These are phyloP conservation scores for Simplicillium sp. DNA, from an alignment of 2,329 filamentous ascomycete species.

Conservation along the genomic window DNA sequence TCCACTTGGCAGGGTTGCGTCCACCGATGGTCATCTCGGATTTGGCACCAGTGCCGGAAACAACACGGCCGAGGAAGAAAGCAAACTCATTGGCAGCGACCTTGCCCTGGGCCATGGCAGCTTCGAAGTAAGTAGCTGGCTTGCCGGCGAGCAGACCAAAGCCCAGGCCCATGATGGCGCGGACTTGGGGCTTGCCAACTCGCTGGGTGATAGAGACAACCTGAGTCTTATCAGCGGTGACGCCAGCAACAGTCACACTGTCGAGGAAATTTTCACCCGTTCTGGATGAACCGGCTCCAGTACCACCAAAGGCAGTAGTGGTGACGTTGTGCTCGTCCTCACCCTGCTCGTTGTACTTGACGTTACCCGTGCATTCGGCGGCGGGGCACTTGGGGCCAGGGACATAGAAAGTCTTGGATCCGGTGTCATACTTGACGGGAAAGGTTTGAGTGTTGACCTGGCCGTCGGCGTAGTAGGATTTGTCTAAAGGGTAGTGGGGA, in stretches of 20 bases:
- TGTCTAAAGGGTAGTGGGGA: too few relatives aligned
- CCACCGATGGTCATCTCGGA: slow-evolving; percentile 53
- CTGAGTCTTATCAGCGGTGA: slow-evolving; percentile 42
- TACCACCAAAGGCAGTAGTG: slow-evolving; percentile 68
- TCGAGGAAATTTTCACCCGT: slow-evolving; percentile 39
- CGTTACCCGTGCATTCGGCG: slow-evolving; percentile 5
- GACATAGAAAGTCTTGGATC: not conserved
- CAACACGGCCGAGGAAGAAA: slow-evolving; percentile 45
- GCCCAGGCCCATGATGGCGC: slow-evolving; percentile 59
- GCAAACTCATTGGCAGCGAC: slow-evolving; percentile 59
- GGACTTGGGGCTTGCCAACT: slow-evolving; percentile 39
- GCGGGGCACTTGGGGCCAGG: not conserved
- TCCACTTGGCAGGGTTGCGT: slow-evolving; percentile 58
- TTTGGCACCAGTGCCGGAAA: slow-evolving; percentile 50
- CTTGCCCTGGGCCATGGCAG: slow-evolving; percentile 61
- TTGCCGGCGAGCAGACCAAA: slow-evolving; percentile 63
- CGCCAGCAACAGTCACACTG: slow-evolving; percentile 50
- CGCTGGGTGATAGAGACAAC: slow-evolving; percentile 14
- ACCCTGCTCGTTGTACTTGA: slow-evolving; percentile 52
- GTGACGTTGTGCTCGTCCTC: slow-evolving; percentile 68
- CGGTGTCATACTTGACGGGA: not conserved
- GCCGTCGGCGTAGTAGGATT: not conserved
- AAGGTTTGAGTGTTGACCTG: not conserved
- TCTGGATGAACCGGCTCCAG: slow-evolving; percentile 73
- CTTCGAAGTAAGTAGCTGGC: slow-evolving; percentile 67